phyloP scores from a whole-genome alignment of 331 rosid genomes.

The Acacia concinna region DNA sequence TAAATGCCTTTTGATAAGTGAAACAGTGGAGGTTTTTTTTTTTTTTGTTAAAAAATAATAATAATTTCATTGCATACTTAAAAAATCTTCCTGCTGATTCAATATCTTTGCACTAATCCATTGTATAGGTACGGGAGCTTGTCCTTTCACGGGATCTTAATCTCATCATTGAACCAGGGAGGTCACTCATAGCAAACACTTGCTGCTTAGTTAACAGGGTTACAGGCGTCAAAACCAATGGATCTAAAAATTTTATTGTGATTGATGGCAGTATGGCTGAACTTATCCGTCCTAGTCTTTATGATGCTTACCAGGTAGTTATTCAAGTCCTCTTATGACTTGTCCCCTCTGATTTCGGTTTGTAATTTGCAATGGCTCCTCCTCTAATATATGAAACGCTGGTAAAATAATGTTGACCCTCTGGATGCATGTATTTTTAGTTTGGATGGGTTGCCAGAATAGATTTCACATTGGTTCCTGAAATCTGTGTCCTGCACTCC shows the following conservation, averaged over 20 bases:
- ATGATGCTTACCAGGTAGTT: conserved; percentile 92
- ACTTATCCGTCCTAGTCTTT: conserved; percentile 98
- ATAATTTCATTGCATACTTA: not conserved
- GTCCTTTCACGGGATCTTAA: conserved; percentile 79
- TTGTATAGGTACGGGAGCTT: conserved; percentile 71
- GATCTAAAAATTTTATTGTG: conserved; percentile 86
- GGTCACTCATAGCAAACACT: conserved; percentile 92
- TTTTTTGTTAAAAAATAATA: too few relatives aligned
- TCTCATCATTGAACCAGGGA: conserved; percentile 97
- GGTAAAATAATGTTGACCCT: conserved; percentile 14
- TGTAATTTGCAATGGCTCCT: not conserved
- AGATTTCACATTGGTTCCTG: not conserved
- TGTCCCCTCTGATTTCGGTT: not conserved
- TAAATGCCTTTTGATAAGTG: not conserved
- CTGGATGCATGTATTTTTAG: conserved; percentile 13
- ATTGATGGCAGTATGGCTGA: conserved; percentile 99
- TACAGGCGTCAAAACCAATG: conserved; percentile 93
- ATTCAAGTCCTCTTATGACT: not conserved
- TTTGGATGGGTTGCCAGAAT: not conserved
- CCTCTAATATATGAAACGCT: not conserved
- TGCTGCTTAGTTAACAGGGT: conserved; percentile 92
- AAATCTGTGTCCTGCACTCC: not conserved
- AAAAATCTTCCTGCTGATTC: conserved; percentile 9
- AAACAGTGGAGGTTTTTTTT: not conserved
- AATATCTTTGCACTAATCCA: conserved; percentile 8